Evolutionary conservation across 257 asterid species (phyloP).

Genomic region (Primulina eburnea): DNA sequence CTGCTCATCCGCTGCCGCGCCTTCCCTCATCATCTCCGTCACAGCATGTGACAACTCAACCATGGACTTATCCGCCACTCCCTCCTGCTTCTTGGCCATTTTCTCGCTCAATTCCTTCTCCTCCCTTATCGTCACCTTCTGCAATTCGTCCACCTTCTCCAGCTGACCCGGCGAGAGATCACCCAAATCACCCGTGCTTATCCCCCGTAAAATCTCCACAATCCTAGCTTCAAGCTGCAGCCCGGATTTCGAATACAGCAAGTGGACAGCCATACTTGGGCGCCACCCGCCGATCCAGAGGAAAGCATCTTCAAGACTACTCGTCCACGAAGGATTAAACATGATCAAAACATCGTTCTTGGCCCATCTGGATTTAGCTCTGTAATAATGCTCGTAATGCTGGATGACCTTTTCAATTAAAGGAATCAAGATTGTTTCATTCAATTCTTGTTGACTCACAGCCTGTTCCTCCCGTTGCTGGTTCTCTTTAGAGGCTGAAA

Average conservation of each 20-base stretch:
- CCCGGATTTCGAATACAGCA: constrained; percentile 65
- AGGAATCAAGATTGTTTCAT: not conserved
- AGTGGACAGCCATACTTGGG: constrained; percentile 65
- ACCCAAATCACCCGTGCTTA: constrained; percentile 34
- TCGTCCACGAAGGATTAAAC: constrained; percentile 65
- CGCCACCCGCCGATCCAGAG: constrained; percentile 83
- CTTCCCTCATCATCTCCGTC: constrained; percentile 39
- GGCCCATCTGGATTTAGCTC: constrained; percentile 40
- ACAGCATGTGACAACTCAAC: constrained; percentile 47
- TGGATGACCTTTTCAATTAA: constrained; percentile 33
- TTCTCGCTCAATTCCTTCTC: constrained; percentile 54
- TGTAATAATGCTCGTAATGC: constrained; percentile 62
- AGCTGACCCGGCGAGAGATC: constrained; percentile 43
- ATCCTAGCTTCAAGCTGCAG: constrained; percentile 52
- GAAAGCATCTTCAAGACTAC: constrained; percentile 61
- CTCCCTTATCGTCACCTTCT: constrained; percentile 35
- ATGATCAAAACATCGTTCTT: constrained; percentile 31
- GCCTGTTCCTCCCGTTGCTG: not conserved
- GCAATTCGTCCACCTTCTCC: constrained; percentile 39
- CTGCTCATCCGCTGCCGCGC: constrained; percentile 14
- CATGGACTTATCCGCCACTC: constrained; percentile 47
- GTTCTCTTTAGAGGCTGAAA: constrained; percentile 28
- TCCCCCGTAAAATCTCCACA: constrained; percentile 40
- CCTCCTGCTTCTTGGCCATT: constrained; percentile 57
- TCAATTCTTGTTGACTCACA: not conserved